These are phyloP conservation scores for Ananas comosus DNA, from an alignment of 176 grass and related monocot genomes.

Conservation along the genomic window DNA sequence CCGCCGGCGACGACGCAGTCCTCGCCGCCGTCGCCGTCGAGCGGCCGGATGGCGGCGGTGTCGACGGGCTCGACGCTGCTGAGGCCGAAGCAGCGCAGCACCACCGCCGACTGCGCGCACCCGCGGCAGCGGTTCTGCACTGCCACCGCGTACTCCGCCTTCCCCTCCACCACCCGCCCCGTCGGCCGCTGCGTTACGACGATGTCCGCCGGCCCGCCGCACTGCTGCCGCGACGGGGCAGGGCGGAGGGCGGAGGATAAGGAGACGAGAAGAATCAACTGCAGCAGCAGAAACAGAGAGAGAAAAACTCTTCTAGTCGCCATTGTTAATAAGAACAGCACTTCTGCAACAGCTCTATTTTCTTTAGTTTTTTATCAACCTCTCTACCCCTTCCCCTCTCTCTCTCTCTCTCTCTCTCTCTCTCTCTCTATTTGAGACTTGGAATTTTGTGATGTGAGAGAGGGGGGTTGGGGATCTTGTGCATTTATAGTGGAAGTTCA, in stretches of 20 bases:
- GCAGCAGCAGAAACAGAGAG: not conserved
- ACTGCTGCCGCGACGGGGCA: not conserved
- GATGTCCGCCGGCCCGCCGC: constrained; percentile 9
- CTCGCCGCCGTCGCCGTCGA: constrained; percentile 23
- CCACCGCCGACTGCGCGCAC: constrained; percentile 35
- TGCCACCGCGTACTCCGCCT: constrained; percentile 37
- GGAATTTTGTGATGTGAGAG: too few species aligned
- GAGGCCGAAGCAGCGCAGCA: constrained; percentile 43
- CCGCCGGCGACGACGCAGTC: constrained; percentile 32
- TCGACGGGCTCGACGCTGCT: constrained; percentile 43
- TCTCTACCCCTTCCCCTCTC: too few species aligned
- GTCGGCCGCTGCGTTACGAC: constrained; percentile 26
- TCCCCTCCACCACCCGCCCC: constrained; percentile 28
- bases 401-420: too few species aligned
- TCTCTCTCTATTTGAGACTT: too few species aligned
- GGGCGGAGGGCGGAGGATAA: not conserved
- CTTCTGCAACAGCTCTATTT: not conserved
- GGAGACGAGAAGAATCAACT: not conserved
- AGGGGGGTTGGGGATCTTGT: too few species aligned
- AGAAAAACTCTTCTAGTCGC: not conserved
- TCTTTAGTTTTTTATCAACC: not conserved
- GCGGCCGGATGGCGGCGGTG: constrained; percentile 33
- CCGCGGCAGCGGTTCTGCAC: constrained; percentile 38
- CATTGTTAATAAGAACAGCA: not conserved
- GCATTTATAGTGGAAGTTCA: too few species aligned